Percentiles rank a stretch among this genome's conserved stretches.
Evolutionary conservation across 352 stramenopile species (phyloP).

Genomic region (Globisporangium cystogenes): DNA sequence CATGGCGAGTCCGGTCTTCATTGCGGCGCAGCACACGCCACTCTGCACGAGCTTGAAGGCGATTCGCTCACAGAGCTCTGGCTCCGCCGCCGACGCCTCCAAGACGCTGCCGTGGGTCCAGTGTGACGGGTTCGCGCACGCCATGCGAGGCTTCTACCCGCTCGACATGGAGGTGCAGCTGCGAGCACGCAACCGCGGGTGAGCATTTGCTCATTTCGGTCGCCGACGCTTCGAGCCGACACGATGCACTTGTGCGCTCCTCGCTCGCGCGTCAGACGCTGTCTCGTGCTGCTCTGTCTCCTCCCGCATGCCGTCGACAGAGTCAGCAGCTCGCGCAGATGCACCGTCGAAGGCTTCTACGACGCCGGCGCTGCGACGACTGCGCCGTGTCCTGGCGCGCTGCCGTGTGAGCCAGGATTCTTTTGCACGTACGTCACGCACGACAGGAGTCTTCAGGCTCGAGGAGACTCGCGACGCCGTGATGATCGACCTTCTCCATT

Average conservation of each 20-base stretch:
- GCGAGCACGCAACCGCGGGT: not conserved
- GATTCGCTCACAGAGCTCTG: not conserved
- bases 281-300: not conserved
- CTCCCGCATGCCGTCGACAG: not conserved
- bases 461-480: not conserved
- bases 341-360: slow-evolving; percentile 52
- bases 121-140: not conserved
- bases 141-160: not conserved
- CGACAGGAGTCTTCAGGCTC: too few species aligned
- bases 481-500: not conserved
- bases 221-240: not conserved
- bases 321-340: slow-evolving; percentile 7
- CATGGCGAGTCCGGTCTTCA: not conserved
- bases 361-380: slow-evolving; percentile 28
- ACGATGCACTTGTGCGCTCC: not conserved
- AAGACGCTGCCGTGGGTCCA: not conserved
- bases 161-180: not conserved
- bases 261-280: not conserved
- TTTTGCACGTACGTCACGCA: slow-evolving; percentile 50
- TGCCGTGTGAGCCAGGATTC: slow-evolving; percentile 42
- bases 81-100: not conserved
- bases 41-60: not conserved
- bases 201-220: not conserved
- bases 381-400: slow-evolving; percentile 26
- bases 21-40: not conserved